A percentile compares a stretch with the other conserved stretches of the same genome.
Conservation (phyloP, 148 eudicot species). For the Hydrangea macrophylla region DNA sequence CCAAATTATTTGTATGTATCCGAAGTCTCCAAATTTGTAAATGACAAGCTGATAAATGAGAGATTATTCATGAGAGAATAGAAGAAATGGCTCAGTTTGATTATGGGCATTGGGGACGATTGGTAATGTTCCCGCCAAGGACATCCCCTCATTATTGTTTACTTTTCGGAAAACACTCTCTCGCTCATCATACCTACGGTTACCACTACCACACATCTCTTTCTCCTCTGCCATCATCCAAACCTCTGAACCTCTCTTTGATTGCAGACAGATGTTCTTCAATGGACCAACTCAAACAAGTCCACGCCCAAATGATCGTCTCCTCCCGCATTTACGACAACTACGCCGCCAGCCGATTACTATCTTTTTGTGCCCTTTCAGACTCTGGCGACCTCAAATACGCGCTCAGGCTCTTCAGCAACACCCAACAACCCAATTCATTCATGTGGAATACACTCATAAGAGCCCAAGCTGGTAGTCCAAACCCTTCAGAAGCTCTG, state of each 20-base stretch:
- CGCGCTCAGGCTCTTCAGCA: constrained; percentile 48
- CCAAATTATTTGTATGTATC: too few species aligned
- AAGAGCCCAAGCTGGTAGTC: constrained; percentile 50
- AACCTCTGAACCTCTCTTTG: constrained; percentile 33
- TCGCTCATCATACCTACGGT: constrained; percentile 2
- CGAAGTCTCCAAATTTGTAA: too few species aligned
- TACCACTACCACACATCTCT: constrained; percentile 8
- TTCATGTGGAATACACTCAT: constrained; percentile 85
- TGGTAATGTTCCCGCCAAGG: constrained; percentile 26
- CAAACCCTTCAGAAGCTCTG: constrained; percentile 41
- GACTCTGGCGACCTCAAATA: constrained; percentile 43
- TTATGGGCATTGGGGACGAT: too few species aligned
- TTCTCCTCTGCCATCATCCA: not conserved
- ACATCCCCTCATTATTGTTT: too few species aligned
- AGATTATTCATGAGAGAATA: too few species aligned
- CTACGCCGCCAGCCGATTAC: constrained; percentile 62
- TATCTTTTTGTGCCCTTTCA: constrained; percentile 62
- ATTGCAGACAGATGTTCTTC: constrained; percentile 63
- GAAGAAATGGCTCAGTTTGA: too few species aligned
- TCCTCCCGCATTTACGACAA: constrained; percentile 52
- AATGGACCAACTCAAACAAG: constrained; percentile 58
- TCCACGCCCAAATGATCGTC: constrained; percentile 74
- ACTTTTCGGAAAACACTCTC: constrained; percentile 5
- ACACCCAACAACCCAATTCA: constrained; percentile 41
- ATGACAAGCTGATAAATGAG: too few species aligned